Base-by-base conservation (phyloP, 1,284 basidiomycete genomes). In the Marasmius oreades region DNA sequence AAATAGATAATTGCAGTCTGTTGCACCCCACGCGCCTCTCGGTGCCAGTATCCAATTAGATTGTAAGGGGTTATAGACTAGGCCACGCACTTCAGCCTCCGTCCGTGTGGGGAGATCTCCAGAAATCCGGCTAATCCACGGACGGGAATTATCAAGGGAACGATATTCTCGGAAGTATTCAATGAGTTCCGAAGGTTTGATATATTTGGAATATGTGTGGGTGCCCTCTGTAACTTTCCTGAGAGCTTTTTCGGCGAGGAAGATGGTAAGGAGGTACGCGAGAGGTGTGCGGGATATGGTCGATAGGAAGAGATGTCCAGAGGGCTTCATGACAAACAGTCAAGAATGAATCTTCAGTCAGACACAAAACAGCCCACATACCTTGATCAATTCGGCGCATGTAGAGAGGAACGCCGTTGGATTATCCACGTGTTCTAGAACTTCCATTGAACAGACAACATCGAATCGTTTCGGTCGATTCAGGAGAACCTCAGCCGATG, bases 361-460 rank as follows among this genome's bases (percentile, higher is more conserved):
- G 46, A 16, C 50, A 14, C 43, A 46, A 23, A 8, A 48, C 28
- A 31, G 10, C 5, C 26, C 39, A 67, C 80, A 51, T 59, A 92
- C 93, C 75, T 95, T 97, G 61, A 95, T 84, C 51, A 97, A 80
- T 59, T 89, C 79, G 0, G 90, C 88, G 61, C 93, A 89, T 48
- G 88, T 86, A 46, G 82, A 77, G 52, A 98, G 77, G 70, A 99
- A 99, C 6, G 81, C 80, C 11, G 84, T 78, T 0, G 97, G 96
- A 63, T 95, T 86, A 67, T 97, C 90, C 58, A 99, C 97, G 67
- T 99, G 97, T 74, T 99, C 97, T 44, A 99, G 69, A 16, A 99
- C 95, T 69, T 99, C 97, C 94, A 99, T 95, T 10, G 94, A 92
- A 69, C 94, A 97, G 14, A 99, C 95, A 6, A 96, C 79, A 69